Evolutionary conservation across 139 green algal genomes (phyloP), one percentile per base, ranked within the genome.

Genomic region (Pseudopediastrum boryanum): DNA sequence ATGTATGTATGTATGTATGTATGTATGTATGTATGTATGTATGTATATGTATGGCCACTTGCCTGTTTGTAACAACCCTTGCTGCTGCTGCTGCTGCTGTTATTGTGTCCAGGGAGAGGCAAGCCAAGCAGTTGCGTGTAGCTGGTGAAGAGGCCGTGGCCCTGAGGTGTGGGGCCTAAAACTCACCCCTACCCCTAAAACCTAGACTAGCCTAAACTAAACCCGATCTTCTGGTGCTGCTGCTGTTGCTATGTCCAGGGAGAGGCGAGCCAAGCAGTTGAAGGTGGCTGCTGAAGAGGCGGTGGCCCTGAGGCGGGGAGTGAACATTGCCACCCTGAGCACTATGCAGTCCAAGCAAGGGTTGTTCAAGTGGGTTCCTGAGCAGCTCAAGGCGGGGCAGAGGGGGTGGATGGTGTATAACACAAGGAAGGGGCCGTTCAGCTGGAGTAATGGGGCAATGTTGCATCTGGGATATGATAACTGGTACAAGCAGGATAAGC

Each of bases 381-480:
- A 65, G 3, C 89, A 89, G 1, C 31, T 78, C 21, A 71, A 63
- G 42, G 58, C 73, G 9, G 73, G 73, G 2, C 42, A n/a, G 16
- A 25, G 61, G 35, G n/a, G 48, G 48, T 58, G 48, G 48, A 21
- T 58, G 48, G 48, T 16, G 21, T 21, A 58, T 27, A 64, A 64
- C 54, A 38, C 23, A 56, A 61, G 73, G 42, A 71, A 2, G 44
- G 62, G 81, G 5, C 43, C 75, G 27, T 74, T 93, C 65, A 27
- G 56, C 8, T 64, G 80, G 51, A 63, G 62, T 16, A 71, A 59
- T 41, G 43, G 43, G 13, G 83, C 94, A 25, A 44, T 86, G 31
- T 25, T 94, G 65, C 88, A 95, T 59, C n/a, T 96, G 38, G 92
- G 93, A 12, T 92, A 91, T 56, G 93, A 97, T 72, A 87, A 85